Percentiles rank a stretch among this genome's conserved stretches.
Conservation (phyloP, 129 eudicot genomes). For the Ambrosia artemisiifolia region DNA sequence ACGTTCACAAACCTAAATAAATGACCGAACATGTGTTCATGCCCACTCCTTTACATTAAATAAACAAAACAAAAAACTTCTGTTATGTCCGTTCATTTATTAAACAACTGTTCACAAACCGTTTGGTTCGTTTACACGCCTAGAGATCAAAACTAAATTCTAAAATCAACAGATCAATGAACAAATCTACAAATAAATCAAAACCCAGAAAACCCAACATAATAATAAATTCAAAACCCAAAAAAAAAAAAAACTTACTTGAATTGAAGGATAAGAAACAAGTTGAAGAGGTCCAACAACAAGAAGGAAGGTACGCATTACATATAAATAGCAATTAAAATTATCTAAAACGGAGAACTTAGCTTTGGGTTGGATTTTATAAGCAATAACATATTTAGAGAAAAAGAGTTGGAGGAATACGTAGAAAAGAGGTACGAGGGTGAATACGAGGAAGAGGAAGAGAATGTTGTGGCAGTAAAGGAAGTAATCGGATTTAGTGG, state of each 20-base stretch:
- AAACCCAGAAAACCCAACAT: neutral
- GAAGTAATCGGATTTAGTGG: constrained; percentile 73
- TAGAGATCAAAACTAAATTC: neutral
- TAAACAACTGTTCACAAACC: too few species aligned
- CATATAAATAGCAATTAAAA: constrained; percentile 58
- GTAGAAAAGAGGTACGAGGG: constrained; percentile 59
- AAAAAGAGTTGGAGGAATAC: constrained; percentile 39
- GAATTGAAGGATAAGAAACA: constrained; percentile 68
- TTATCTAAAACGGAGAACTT: constrained; percentile 39
- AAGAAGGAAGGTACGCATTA: constrained; percentile 64
- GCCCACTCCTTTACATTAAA: too few species aligned
- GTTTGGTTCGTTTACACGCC: too few species aligned
- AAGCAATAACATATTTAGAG: constrained; percentile 21
- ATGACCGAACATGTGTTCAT: too few species aligned
- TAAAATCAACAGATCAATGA: neutral
- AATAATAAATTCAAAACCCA: neutral
- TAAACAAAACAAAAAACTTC: too few species aligned
- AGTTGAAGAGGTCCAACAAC: constrained; percentile 89
- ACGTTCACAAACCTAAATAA: too few species aligned
- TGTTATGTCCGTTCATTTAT: too few species aligned
- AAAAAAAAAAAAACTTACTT: constrained; percentile 30
- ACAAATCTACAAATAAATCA: neutral
- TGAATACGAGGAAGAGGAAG: constrained; percentile 64
- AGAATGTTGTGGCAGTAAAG: constrained; percentile 85
- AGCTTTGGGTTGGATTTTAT: constrained; percentile 84